A percentile compares a stretch with the other conserved stretches of the same genome.
These are phyloP conservation scores for Aspergillus ustus DNA, from an alignment of 2,329 filamentous ascomycete species.

Conservation along the genomic window DNA sequence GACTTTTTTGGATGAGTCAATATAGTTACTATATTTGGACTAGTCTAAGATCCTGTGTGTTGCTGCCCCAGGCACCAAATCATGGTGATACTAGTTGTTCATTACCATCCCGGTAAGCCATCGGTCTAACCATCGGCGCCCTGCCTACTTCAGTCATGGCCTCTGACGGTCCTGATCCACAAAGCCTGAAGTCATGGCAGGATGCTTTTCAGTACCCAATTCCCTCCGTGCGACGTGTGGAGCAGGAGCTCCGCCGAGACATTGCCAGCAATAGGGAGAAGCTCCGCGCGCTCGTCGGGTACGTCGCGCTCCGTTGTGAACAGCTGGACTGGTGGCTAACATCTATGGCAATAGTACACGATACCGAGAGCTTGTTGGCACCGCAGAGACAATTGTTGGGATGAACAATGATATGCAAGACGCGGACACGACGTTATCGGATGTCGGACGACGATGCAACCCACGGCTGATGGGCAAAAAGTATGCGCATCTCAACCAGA, in stretches of 20 bases:
- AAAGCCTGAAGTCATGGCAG: constrained; percentile 64
- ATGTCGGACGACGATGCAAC: constrained; percentile 78
- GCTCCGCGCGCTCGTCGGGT: constrained; percentile 69
- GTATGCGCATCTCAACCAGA: constrained; percentile 60
- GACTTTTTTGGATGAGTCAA: constrained; percentile 22
- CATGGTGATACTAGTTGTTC: constrained; percentile 16
- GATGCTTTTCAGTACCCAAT: constrained; percentile 71
- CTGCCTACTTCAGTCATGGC: constrained; percentile 48
- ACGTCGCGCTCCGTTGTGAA: constrained; percentile 29
- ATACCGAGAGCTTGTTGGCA: constrained; percentile 89
- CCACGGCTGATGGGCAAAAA: constrained; percentile 71
- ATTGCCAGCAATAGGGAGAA: constrained; percentile 68
- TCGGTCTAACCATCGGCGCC: constrained; percentile 13
- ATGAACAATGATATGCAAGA: constrained; percentile 80
- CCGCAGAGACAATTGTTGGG: constrained; percentile 88
- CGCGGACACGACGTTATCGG: constrained; percentile 72
- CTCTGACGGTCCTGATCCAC: constrained; percentile 61
- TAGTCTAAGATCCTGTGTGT: constrained; percentile 11
- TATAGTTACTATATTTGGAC: constrained; percentile 13
- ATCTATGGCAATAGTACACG: constrained; percentile 53
- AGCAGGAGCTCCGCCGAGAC: constrained; percentile 66
- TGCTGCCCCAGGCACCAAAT: constrained; percentile 27
- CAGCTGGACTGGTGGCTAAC: constrained; percentile 9
- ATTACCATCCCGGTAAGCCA: constrained; percentile 9
- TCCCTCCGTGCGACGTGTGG: constrained; percentile 64